A percentile compares a stretch with the other conserved stretches of the same genome.
Evolutionary conservation across 1,284 basidiomycete genomes (phyloP).

Genomic region (Ustilago curta): DNA sequence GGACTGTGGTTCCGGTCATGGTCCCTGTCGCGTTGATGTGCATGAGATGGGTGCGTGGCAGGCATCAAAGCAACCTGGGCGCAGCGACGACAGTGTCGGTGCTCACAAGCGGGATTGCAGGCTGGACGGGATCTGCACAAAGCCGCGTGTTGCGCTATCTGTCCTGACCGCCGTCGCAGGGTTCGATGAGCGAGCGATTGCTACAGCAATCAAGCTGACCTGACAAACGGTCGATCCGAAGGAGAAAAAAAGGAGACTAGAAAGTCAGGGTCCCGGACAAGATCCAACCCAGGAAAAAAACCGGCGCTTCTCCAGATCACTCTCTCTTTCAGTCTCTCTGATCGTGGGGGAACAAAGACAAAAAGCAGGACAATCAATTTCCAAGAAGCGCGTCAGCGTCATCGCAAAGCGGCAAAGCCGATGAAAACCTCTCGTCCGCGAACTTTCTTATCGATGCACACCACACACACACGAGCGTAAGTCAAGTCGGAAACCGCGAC

Average conservation of each 20-base stretch:
- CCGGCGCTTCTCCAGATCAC: background rate
- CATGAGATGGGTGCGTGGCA: background rate
- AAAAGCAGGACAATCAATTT: background rate
- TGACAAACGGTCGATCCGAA: background rate
- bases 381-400: conserved; percentile 10
- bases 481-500: background rate
- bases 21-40: background rate
- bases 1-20: background rate
- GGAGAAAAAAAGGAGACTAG: background rate
- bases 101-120: conserved; percentile 1
- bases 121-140: background rate
- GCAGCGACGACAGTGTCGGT: background rate
- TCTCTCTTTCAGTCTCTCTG: background rate
- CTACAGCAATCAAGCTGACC: background rate
- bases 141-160: background rate
- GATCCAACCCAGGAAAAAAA: conserved; percentile 7
- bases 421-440: background rate
- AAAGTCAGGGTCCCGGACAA: conserved; percentile 6
- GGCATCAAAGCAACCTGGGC: conserved; percentile 4
- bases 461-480: background rate
- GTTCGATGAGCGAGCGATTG: background rate
- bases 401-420: background rate
- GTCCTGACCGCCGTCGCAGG: background rate
- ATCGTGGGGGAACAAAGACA: too few species aligned
- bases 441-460: conserved; percentile 39